Evolutionary conservation across 805 yeast genomes (phyloP).

Genomic region (Monosporozyma aquatica): DNA sequence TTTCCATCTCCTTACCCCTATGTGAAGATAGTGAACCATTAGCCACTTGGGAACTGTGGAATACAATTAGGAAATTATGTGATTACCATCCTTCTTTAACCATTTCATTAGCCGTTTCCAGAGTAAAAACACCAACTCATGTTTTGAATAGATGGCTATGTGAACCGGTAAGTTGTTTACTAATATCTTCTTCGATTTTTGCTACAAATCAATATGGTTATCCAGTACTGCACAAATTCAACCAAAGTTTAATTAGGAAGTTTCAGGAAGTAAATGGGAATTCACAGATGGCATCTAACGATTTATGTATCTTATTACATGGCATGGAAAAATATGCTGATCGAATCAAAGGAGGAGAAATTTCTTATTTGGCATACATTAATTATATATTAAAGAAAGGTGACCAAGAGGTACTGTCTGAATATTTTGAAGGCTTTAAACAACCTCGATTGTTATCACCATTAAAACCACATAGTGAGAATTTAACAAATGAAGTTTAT

Average conservation of each 20-base stretch:
- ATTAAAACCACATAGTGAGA: slow-evolving; percentile 56
- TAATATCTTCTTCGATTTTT: slow-evolving; percentile 49
- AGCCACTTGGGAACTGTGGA: slow-evolving; percentile 72
- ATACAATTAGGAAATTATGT: slow-evolving; percentile 48
- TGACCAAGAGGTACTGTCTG: slow-evolving; percentile 14
- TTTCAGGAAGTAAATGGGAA: slow-evolving; percentile 33
- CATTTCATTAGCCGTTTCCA: slow-evolving; percentile 71
- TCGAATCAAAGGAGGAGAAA: slow-evolving; percentile 30
- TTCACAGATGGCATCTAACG: slow-evolving; percentile 26
- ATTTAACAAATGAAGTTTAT: slow-evolving; percentile 54
- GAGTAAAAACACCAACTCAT: slow-evolving; percentile 40
- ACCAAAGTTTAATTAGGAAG: slow-evolving; percentile 42
- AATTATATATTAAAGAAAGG: slow-evolving; percentile 34
- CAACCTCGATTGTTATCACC: slow-evolving; percentile 40
- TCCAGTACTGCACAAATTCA: slow-evolving; percentile 55
- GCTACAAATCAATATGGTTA: slow-evolving; percentile 49
- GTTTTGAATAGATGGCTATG: slow-evolving; percentile 56
- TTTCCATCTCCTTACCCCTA: slow-evolving; percentile 42
- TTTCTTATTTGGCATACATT: slow-evolving; percentile 36
- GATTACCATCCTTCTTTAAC: slow-evolving; percentile 48
- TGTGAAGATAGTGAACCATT: slow-evolving; percentile 44
- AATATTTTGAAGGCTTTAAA: slow-evolving; percentile 4
- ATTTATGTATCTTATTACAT: slow-evolving; percentile 40
- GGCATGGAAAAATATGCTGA: slow-evolving; percentile 40
- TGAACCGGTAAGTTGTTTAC: slow-evolving; percentile 53